Conservation (phyloP, 2,329 filamentous ascomycete genomes). For the Sphaceloma murrayae region DNA sequence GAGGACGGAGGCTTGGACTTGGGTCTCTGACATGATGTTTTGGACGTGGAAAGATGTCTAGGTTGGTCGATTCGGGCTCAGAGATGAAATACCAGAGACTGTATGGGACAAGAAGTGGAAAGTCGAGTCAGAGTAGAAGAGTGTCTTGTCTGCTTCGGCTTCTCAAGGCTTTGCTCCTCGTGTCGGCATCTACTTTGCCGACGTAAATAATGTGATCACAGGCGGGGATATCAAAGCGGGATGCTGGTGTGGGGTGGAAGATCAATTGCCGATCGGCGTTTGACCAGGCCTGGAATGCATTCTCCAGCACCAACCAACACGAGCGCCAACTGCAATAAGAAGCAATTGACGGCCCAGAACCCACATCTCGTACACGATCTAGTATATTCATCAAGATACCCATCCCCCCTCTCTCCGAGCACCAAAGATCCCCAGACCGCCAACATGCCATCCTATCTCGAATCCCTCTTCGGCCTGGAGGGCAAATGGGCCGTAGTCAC, state of each 20-base stretch:
- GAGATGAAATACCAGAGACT: neutral
- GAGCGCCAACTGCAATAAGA: slow-evolving; percentile 16
- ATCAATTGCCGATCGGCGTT: slow-evolving; percentile 14
- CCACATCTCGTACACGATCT: neutral
- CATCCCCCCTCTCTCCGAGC: neutral
- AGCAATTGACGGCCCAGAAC: neutral
- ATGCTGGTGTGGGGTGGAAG: neutral
- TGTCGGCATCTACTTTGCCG: slow-evolving; percentile 4
- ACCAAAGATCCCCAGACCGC: slow-evolving; percentile 1
- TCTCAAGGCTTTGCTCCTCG: neutral
- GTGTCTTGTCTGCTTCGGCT: neutral
- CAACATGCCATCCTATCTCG: slow-evolving; percentile 29
- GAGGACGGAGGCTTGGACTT: slow-evolving; percentile 45
- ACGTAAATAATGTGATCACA: neutral
- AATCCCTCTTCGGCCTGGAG: slow-evolving; percentile 41
- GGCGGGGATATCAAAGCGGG: neutral
- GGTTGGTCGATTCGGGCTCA: neutral
- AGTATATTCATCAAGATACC: slow-evolving; percentile 1
- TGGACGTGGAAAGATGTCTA: slow-evolving; percentile 6
- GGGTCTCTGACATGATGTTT: slow-evolving; percentile 20
- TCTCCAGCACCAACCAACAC: slow-evolving; percentile 14
- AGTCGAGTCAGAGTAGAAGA: neutral
- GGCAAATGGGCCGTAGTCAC: slow-evolving; percentile 43
- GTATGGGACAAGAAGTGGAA: neutral
- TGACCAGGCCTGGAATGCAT: slow-evolving; percentile 3